These are phyloP conservation scores for Volvariella surrecta DNA, from an alignment of 1,284 basidiomycete species.

Conservation along the genomic window DNA sequence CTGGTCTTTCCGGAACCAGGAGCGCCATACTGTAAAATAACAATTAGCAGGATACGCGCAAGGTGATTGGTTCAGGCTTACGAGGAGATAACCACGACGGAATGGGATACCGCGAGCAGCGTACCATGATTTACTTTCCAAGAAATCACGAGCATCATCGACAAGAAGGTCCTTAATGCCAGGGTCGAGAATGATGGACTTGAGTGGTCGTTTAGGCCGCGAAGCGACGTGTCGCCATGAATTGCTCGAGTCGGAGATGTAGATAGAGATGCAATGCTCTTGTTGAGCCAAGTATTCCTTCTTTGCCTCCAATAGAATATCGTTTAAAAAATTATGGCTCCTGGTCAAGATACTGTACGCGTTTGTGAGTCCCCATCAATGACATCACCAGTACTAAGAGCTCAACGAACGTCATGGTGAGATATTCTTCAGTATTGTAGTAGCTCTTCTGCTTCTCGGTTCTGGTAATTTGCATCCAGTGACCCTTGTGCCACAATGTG, in stretches of 20 bases:
- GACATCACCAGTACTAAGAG: neutral
- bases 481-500: constrained; percentile 34
- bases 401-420: neutral
- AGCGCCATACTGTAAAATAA: constrained; percentile 44
- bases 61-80: constrained; percentile 18
- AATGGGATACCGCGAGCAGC: constrained; percentile 63
- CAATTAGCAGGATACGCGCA: neutral
- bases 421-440: neutral
- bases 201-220: constrained; percentile 53
- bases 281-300: constrained; percentile 39
- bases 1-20: constrained; percentile 75
- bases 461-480: constrained; percentile 33
- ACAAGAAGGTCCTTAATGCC: constrained; percentile 56
- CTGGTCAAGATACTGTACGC: constrained; percentile 41
- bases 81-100: constrained; percentile 62
- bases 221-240: constrained; percentile 49
- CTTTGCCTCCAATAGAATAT: constrained; percentile 50
- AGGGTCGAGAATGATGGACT: constrained; percentile 59
- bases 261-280: constrained; percentile 46
- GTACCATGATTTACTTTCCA: constrained; percentile 62
- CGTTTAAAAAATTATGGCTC: constrained; percentile 35
- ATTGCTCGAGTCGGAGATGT: constrained; percentile 37
- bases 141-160: constrained; percentile 60
- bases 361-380: neutral
- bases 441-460: constrained; percentile 1